phyloP scores from a whole-genome alignment of 2,329 filamentous ascomycete species.

The Colletotrichum agaves region DNA sequence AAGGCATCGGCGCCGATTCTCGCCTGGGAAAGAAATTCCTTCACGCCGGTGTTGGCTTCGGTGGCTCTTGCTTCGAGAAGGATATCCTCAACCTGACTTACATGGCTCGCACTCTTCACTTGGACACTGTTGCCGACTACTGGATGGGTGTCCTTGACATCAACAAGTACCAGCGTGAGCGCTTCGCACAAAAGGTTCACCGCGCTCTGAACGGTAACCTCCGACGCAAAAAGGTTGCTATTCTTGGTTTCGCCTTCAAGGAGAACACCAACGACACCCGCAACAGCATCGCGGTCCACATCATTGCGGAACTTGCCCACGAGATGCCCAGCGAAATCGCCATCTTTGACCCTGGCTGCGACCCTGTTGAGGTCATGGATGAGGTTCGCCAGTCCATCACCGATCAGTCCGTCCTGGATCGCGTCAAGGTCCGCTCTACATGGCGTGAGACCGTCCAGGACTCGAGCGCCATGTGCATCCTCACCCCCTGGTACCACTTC shows the following conservation, averaged over 20 bases:
- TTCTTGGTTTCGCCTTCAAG: constrained; percentile 84
- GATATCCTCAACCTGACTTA: constrained; percentile 80
- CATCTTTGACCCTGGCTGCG: constrained; percentile 75
- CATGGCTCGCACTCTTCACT: constrained; percentile 74
- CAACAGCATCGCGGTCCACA: constrained; percentile 75
- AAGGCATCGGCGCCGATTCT: constrained; percentile 74
- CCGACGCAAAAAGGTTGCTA: constrained; percentile 74
- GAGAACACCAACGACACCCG: constrained; percentile 81
- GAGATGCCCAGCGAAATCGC: constrained; percentile 72
- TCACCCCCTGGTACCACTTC: constrained; percentile 66
- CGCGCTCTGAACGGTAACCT: constrained; percentile 75
- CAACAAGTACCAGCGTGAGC: constrained; percentile 79
- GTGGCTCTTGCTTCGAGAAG: constrained; percentile 85
- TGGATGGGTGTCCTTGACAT: constrained; percentile 80
- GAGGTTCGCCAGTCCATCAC: constrained; percentile 61
- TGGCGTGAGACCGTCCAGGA: constrained; percentile 38
- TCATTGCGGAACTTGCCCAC: constrained; percentile 72
- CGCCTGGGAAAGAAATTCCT: constrained; percentile 80
- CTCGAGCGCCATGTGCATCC: constrained; percentile 56
- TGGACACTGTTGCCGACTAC: constrained; percentile 79
- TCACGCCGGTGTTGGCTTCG: constrained; percentile 80
- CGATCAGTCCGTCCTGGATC: constrained; percentile 66
- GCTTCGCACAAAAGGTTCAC: constrained; percentile 75
- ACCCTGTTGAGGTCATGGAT: constrained; percentile 59
- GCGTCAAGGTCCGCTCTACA: constrained; percentile 64